Base-by-base conservation (phyloP, 1,139 yeast species). In the Candida buenavistaensis region DNA sequence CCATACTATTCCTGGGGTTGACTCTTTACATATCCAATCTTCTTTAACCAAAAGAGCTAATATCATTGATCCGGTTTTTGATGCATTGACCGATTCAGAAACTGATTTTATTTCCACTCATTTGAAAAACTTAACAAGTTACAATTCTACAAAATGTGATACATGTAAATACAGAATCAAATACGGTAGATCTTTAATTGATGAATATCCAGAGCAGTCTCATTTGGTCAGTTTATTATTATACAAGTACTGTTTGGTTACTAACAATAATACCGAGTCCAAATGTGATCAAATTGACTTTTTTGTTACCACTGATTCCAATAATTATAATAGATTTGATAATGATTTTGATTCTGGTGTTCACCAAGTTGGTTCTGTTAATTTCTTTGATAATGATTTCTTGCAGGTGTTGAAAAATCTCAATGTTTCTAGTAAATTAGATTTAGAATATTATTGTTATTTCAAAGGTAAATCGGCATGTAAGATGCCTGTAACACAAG, bases 301-400 rank as follows among this genome's bases (percentile, higher is more conserved):
- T 43, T 68, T 68, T 41, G 51, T 68, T 38, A 60, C 68, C 28
- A 68, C 73, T 26, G 57, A 59, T 28, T 42, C 57, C 20, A 39
- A 53, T 26, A 46, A 51, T 33, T 38, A 39, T 11, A 48, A 48
- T 15, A 36, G 36, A 8, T 51, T 52, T 20, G 46, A 45, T 16
- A 40, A 47, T 19, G 40, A 46, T n/a, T 51, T 40, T 32, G 51
- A 56, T 28, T 51, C 61, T 1, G 64, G 63, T 4, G 44, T 53
- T 14, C 46, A 61, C 9, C 38, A 51, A 16, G 41, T 37, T 15
- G 36, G 31, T 8, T 53, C 62, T 25, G 50, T 68, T 24, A 59
- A 61, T 40, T 61, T 68, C 42, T 63, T 48, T 31, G 72, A 67
- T 45, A 68, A 64, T 39, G 73, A 68, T 37, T 68, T 64, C 44